Evolutionary conservation across 306 rosid species (phyloP).

Genomic region (Quercus variabilis): DNA sequence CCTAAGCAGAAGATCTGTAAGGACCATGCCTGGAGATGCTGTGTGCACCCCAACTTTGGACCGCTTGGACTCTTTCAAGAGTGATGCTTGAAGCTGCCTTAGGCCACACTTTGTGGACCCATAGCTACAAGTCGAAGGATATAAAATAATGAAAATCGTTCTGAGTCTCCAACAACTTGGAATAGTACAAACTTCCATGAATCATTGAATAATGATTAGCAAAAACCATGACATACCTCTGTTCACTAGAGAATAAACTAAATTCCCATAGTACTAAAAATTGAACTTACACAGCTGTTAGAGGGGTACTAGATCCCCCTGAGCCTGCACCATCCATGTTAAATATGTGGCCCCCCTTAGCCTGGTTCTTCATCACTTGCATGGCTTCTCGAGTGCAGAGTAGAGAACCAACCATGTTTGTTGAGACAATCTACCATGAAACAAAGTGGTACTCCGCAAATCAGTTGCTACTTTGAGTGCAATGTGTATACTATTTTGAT

Average conservation of each 20-base stretch:
- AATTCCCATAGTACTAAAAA: neutral
- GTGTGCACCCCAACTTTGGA: conserved; percentile 88
- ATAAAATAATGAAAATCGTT: conserved; percentile 22
- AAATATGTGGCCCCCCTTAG: conserved; percentile 83
- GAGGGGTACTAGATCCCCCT: conserved; percentile 96
- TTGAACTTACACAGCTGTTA: conserved; percentile 84
- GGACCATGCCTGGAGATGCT: conserved; percentile 98
- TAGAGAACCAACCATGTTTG: conserved; percentile 87
- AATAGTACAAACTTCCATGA: neutral
- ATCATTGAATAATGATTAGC: conserved; percentile 8
- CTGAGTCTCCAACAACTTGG: conserved; percentile 7
- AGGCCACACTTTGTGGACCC: conserved; percentile 97
- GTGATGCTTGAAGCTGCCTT: conserved; percentile 84
- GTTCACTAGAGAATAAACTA: conserved; percentile 14
- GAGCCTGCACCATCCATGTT: conserved; percentile 98
- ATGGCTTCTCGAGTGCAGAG: conserved; percentile 93
- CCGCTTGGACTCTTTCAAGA: conserved; percentile 77
- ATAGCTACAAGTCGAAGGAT: conserved; percentile 46
- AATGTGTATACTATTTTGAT: neutral
- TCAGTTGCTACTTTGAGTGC: neutral
- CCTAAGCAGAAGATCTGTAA: conserved; percentile 88
- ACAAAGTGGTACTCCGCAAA: conserved; percentile 1
- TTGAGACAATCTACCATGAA: conserved; percentile 74
- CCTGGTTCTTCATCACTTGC: conserved; percentile 67
- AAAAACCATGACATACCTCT: neutral